These are phyloP conservation scores for Gossypium thurberi DNA, from an alignment of 345 rosid species.

Conservation along the genomic window DNA sequence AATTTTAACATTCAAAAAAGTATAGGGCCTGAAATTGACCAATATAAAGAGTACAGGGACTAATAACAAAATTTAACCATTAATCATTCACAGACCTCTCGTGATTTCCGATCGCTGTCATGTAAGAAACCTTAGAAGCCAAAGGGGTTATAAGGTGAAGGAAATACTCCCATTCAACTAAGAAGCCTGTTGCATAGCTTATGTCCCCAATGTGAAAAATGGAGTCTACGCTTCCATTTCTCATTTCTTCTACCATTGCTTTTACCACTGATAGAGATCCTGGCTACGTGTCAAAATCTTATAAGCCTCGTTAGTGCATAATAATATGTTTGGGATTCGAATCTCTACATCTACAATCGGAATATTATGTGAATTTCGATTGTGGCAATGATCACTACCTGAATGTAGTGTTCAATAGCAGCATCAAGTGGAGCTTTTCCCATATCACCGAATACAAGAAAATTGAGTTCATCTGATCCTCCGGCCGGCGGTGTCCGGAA, in stretches of 20 bases:
- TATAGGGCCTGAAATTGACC: too few relatives aligned
- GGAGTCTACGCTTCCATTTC: constrained; percentile 39
- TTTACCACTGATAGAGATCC: constrained; percentile 53
- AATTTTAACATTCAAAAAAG: too few relatives aligned
- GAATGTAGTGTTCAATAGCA: constrained; percentile 59
- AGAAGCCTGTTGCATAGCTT: constrained; percentile 69
- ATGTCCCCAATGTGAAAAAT: constrained; percentile 77
- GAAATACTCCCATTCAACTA: constrained; percentile 72
- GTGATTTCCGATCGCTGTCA: constrained; percentile 74
- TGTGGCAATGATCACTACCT: constrained; percentile 22
- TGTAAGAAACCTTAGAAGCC: constrained; percentile 60
- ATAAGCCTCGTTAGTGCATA: background rate
- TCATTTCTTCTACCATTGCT: constrained; percentile 38
- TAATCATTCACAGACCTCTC: constrained; percentile 34
- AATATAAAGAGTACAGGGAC: too few relatives aligned
- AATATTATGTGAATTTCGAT: background rate
- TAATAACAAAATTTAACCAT: too few relatives aligned
- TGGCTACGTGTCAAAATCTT: constrained; percentile 30
- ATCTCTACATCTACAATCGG: background rate
- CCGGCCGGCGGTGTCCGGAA: constrained; percentile 52
- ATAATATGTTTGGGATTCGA: too few relatives aligned
- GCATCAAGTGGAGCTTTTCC: constrained; percentile 67
- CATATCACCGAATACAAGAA: constrained; percentile 65
- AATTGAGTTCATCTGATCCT: constrained; percentile 47
- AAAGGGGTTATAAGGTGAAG: constrained; percentile 46